Evolutionary conservation across 495 filamentous ascomycete species (phyloP), one percentile per base, ranked within the genome.

Genomic region (Pseudomonodictys pantanalensis): DNA sequence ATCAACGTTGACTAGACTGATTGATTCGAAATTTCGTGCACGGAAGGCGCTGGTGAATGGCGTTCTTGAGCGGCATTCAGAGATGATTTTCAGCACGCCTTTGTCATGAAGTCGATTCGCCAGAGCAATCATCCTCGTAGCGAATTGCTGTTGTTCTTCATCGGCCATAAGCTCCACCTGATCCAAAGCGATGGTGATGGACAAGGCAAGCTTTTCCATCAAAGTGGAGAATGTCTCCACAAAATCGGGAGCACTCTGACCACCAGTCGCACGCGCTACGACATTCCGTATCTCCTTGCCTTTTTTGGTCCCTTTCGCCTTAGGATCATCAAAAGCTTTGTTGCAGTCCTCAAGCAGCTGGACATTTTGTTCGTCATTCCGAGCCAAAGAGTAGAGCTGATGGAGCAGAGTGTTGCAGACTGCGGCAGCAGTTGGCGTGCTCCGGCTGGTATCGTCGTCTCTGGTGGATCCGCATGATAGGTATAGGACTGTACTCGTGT

Each of bases 291-390:
- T 35, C 7, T 7, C 32, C 32, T 35, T 35, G 32, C 32, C 32
- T 7, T 8, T 35, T 35, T 35, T 35, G n/a, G n/a, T n/a, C n/a
- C n/a, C n/a, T 15, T 15, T 15, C 7, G 32, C 32, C 53, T 57
- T 57, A 9, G 53, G 53, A n/a, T 57, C 48, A 8, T 43, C 32
- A 18, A 57, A 57, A n/a, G 35, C 53, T 35, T 57, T 57, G 42
- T 32, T 57, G 28, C 53, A 57, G 11, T 47, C 20, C 42, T 57
- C 53, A 20, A 57, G 53, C 22, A 48, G 26, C 7, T 28, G 28
- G 18, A 33, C 11, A n/a, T 57, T 25, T 5, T 46, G 25, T n/a
- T 57, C 53, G 3, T 47, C 6, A 18, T 47, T 29, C 12, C 28
- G 32, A 8, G 32, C 32, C 32, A 35, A 15, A 15, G 7, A 7